Conservation (phyloP, 83 land plant genomes). For the Diphasiastrum complanatum region DNA sequence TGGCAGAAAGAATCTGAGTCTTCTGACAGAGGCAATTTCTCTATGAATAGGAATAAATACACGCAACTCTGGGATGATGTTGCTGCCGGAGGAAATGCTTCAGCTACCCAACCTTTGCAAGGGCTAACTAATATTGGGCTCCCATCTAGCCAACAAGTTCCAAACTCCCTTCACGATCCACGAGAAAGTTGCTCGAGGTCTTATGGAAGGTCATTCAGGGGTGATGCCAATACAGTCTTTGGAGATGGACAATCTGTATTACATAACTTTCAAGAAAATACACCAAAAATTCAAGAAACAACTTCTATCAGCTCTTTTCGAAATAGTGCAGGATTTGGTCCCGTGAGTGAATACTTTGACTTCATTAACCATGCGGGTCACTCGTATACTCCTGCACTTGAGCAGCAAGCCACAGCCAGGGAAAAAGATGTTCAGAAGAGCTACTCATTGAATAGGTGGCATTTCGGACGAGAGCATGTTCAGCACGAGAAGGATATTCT, state of each 20-base stretch:
- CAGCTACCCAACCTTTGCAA: conserved; percentile 12
- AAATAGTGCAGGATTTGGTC: conserved; percentile 9
- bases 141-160: background rate
- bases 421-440: conserved; percentile 10
- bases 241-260: conserved; percentile 12
- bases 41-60: conserved; percentile 17
- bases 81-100: conserved; percentile 10
- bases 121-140: conserved; percentile 2
- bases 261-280: background rate
- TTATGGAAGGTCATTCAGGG: conserved; percentile 14
- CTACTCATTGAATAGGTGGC: conserved; percentile 17
- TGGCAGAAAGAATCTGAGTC: conserved; percentile 26
- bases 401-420: conserved; percentile 17
- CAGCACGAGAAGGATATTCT: conserved; percentile 23
- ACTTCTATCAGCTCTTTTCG: conserved; percentile 17
- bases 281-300: conserved; percentile 6
- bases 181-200: conserved; percentile 19
- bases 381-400: conserved; percentile 10
- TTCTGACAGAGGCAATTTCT: conserved; percentile 9
- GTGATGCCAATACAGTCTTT: conserved; percentile 2
- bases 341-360: conserved; percentile 27
- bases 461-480: conserved; percentile 2
- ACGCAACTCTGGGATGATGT: conserved; percentile 26
- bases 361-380: conserved; percentile 23
- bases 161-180: conserved; percentile 19